phyloP scores from a whole-genome alignment of 73 alveolate species.

The Paramecium tetraurelia region DNA sequence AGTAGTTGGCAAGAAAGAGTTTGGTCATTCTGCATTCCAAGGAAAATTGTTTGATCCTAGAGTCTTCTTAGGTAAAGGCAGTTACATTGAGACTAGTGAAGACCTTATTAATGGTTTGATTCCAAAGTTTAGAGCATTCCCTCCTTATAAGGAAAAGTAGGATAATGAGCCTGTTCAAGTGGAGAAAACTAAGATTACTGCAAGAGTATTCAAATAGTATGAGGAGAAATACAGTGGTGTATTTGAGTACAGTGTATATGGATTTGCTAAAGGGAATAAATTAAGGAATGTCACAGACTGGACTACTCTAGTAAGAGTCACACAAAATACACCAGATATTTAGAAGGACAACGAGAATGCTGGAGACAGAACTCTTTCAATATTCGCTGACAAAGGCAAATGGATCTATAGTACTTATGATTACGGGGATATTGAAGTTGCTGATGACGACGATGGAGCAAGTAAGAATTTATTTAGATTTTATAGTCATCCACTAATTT shows the following conservation, averaged over 20 bases:
- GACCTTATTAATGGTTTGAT: neutral
- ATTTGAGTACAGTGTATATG: constrained; percentile 36
- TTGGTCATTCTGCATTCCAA: neutral
- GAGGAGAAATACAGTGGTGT: constrained; percentile 36
- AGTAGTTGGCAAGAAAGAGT: neutral
- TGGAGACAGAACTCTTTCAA: constrained; percentile 27
- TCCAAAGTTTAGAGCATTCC: constrained; percentile 21
- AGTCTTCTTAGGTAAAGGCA: neutral
- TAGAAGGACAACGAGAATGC: neutral
- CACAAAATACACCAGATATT: constrained; percentile 18
- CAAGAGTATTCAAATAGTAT: neutral
- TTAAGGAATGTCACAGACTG: neutral
- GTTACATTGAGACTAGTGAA: neutral
- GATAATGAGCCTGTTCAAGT: constrained; percentile 21
- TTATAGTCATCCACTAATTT: neutral
- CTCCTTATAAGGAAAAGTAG: constrained; percentile 2
- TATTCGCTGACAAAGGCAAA: neutral
- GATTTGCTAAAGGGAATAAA: constrained; percentile 12
- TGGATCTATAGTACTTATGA: constrained; percentile 5
- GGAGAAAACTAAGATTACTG: neutral
- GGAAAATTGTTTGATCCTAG: constrained; percentile 27
- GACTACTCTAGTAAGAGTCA: constrained; percentile 1
- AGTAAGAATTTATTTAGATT: neutral
- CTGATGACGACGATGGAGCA: constrained; percentile 8
- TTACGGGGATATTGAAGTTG: constrained; percentile 16